These are phyloP conservation scores for Sanghuangporus sanghuang DNA, from an alignment of 1,284 basidiomycete species.

Conservation along the genomic window DNA sequence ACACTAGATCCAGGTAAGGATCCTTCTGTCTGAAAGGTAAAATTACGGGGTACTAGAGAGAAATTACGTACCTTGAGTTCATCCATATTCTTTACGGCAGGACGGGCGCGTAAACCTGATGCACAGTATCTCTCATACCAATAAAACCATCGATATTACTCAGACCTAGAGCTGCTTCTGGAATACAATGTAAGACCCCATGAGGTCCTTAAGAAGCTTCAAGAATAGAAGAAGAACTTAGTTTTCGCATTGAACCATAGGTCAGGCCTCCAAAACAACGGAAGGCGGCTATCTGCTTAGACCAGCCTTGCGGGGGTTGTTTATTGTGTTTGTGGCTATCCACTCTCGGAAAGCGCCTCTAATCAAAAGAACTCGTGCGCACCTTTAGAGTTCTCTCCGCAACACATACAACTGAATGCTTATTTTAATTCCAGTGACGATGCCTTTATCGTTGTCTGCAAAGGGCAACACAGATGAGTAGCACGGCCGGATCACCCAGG, in stretches of 20 bases:
- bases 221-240: constrained; percentile 53
- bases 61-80: constrained; percentile 59
- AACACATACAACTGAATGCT: neutral
- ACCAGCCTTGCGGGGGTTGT: neutral
- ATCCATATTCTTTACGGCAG: constrained; percentile 37
- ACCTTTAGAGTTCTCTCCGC: neutral
- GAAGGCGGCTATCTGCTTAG: neutral
- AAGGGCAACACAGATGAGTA: neutral
- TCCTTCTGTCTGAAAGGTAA: constrained; percentile 51
- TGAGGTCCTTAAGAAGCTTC: constrained; percentile 54
- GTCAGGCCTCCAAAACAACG: constrained; percentile 41
- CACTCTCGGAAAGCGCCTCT: neutral
- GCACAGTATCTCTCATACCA: no score
- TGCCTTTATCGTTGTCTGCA: neutral
- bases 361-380: neutral
- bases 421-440: neutral
- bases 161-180: constrained; percentile 22
- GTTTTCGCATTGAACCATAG: constrained; percentile 60
- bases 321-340: neutral
- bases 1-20: no score
- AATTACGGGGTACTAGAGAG: constrained; percentile 58
- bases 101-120: constrained; percentile 32
- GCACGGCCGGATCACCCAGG: constrained; percentile 34
- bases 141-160: no score
- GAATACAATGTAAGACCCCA: constrained; percentile 61